phyloP scores from a whole-genome alignment of 352 stramenopile species.

The Paralagenidium karlingii region DNA sequence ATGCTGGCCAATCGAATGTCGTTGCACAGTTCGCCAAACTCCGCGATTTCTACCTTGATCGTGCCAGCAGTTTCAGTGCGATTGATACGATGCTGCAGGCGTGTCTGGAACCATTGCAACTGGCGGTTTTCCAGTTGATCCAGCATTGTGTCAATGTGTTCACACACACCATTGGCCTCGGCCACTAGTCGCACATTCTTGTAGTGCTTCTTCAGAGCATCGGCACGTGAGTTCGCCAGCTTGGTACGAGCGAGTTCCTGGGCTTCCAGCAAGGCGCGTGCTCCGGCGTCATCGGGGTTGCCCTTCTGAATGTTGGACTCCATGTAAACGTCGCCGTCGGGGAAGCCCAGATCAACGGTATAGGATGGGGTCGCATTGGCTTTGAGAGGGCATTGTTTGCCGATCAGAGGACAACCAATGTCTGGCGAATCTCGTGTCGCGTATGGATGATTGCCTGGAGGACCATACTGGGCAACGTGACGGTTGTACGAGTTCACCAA shows the following conservation, averaged over 20 bases:
- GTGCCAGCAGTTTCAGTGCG: constrained; percentile 67
- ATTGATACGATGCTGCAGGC: constrained; percentile 55
- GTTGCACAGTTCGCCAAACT: constrained; percentile 74
- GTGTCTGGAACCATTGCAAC: constrained; percentile 61
- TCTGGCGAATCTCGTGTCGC: constrained; percentile 70
- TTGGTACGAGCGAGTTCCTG: constrained; percentile 44
- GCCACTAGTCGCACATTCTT: constrained; percentile 70
- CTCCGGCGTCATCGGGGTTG: constrained; percentile 54
- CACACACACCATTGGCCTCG: constrained; percentile 71
- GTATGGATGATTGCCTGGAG: constrained; percentile 80
- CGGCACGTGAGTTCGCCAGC: constrained; percentile 54
- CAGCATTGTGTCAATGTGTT: constrained; percentile 56
- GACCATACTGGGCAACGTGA: constrained; percentile 85
- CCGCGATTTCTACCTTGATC: constrained; percentile 75
- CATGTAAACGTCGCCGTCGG: constrained; percentile 69
- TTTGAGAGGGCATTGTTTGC: constrained; percentile 86
- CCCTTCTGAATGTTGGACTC: constrained; percentile 55
- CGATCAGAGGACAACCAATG: constrained; percentile 77
- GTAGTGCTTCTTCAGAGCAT: constrained; percentile 81
- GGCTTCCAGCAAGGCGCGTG: constrained; percentile 50
- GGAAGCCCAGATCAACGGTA: constrained; percentile 64
- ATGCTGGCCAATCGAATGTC: constrained; percentile 59
- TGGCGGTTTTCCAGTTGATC: constrained; percentile 63
- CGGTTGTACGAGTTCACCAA: constrained; percentile 85
- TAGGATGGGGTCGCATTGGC: constrained; percentile 69